phyloP scores from a whole-genome alignment of 306 rosid species.

The Ceratonia siliqua region DNA sequence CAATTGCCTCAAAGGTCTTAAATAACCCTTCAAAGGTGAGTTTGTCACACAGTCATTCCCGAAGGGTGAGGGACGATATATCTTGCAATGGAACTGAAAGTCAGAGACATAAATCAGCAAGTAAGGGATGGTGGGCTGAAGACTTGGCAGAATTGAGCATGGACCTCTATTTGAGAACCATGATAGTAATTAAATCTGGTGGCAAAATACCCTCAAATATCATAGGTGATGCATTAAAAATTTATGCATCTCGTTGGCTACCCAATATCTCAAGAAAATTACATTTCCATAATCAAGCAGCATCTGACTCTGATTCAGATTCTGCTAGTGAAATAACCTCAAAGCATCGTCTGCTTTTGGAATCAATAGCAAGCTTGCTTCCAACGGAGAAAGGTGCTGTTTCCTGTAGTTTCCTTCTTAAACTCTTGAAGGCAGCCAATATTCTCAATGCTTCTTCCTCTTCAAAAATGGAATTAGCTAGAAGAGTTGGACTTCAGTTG shows the following conservation, averaged over 20 bases:
- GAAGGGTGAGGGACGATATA: constrained; percentile 62
- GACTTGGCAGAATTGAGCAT: constrained; percentile 79
- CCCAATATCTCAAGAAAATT: constrained; percentile 51
- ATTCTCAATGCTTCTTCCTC: constrained; percentile 67
- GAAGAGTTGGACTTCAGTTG: constrained; percentile 62
- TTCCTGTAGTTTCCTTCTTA: constrained; percentile 66
- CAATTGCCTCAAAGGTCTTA: constrained; percentile 67
- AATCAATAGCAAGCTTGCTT: constrained; percentile 65
- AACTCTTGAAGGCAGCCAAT: constrained; percentile 70
- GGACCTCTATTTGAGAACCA: constrained; percentile 79
- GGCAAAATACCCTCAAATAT: constrained; percentile 63
- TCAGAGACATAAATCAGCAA: constrained; percentile 51
- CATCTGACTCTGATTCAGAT: constrained; percentile 55
- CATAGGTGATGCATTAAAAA: constrained; percentile 66
- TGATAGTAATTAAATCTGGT: constrained; percentile 80
- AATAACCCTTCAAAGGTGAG: constrained; percentile 72
- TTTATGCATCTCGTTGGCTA: constrained; percentile 70
- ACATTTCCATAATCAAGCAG: constrained; percentile 18
- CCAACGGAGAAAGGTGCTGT: constrained; percentile 69
- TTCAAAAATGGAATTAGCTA: constrained; percentile 62
- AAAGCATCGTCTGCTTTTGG: constrained; percentile 65
- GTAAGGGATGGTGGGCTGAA: constrained; percentile 88
- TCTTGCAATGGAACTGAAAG: constrained; percentile 72
- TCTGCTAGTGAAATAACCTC: constrained; percentile 47
- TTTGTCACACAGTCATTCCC: constrained; percentile 67